Evolutionary conservation across 1,284 basidiomycete genomes (phyloP), one percentile per base, ranked within the genome.

Genomic region (Malassezia arunalokei): DNA sequence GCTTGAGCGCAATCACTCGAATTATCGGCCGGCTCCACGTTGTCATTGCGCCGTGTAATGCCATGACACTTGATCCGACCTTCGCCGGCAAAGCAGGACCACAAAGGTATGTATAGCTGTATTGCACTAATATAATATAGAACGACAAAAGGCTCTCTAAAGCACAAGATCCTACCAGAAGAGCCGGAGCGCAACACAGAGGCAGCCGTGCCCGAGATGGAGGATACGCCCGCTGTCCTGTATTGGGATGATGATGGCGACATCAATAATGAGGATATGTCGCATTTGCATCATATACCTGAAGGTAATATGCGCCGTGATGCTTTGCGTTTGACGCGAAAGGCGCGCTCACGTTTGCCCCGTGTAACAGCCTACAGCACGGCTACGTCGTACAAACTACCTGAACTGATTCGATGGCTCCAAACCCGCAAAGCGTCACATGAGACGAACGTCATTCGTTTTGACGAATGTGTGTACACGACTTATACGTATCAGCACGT

Each of bases 331-430:
- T 75, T 95, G 58, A 95, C 90, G 0, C 91, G 92, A 76, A 87
- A 86, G 74, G 91, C 91, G 68, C 89, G 90, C 32, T 89, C 90
- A 63, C 87, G 85, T 39, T 74, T 95, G 30, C 89, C 91, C n/a
- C 78, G 91, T 61, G 90, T 92, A 15, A 94, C 90, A 4, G 90
- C 90, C 2, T 95, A 94, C 75, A 87, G 88, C 50, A 95, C 90
- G 12, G 87, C 90, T 35, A 84, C 82, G 41, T 89, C 88, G 11
- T 95, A 92, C 73, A 81, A 85, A 49, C 84, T 94, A 75, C 79
- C 81, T 38, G 87, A 88, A 37, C 78, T 94, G 12, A 81, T 88
- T 75, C 84, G 84, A 66, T 92, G 91, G 75, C 85, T 94, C 66
- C 81, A 84, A 58, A 85, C 87, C 1, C 80, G 89, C 32, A 81